These are phyloP conservation scores for Actinomortierella ambigua DNA, from an alignment of 371 early-diverging fungal genomes.

Conservation along the genomic window DNA sequence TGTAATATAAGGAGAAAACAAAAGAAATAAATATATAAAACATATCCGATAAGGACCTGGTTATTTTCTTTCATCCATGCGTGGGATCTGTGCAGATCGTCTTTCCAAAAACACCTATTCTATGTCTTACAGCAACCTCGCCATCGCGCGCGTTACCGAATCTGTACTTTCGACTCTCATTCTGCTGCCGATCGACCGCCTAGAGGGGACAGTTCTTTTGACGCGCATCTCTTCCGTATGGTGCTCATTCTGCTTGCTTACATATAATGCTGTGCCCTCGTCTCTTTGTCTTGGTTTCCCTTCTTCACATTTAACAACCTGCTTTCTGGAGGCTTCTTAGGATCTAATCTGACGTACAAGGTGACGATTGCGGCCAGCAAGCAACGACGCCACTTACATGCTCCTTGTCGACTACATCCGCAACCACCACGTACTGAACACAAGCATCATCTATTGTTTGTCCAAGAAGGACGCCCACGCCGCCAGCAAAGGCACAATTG, in stretches of 20 bases:
- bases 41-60: too few relatives aligned
- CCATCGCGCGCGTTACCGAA: conserved; percentile 70
- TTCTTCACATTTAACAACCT: too few relatives aligned
- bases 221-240: conserved; percentile 59
- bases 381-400: conserved; percentile 57
- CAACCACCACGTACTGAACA: conserved; percentile 55
- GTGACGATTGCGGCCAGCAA: conserved; percentile 67
- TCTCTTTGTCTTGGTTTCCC: too few relatives aligned
- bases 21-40: too few relatives aligned
- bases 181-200: conserved; percentile 50
- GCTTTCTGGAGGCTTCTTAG: conserved; percentile 13
- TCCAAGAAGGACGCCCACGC: conserved; percentile 73
- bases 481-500: conserved; percentile 56
- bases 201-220: conserved; percentile 54
- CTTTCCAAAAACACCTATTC: conserved; percentile 76
- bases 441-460: conserved; percentile 89
- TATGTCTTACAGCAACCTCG: conserved; percentile 92
- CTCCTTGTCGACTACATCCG: conserved; percentile 73
- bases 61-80: too few relatives aligned
- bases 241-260: too few relatives aligned
- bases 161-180: conserved; percentile 68
- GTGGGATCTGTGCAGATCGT: conserved; percentile 46
- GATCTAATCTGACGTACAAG: conserved; percentile 72
- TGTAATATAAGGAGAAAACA: too few relatives aligned
- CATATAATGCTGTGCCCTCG: too few relatives aligned